Evolutionary conservation across 2,329 filamentous ascomycete genomes (phyloP), one percentile per base, ranked within the genome.

Genomic region (Dryadomyces sulphureus): DNA sequence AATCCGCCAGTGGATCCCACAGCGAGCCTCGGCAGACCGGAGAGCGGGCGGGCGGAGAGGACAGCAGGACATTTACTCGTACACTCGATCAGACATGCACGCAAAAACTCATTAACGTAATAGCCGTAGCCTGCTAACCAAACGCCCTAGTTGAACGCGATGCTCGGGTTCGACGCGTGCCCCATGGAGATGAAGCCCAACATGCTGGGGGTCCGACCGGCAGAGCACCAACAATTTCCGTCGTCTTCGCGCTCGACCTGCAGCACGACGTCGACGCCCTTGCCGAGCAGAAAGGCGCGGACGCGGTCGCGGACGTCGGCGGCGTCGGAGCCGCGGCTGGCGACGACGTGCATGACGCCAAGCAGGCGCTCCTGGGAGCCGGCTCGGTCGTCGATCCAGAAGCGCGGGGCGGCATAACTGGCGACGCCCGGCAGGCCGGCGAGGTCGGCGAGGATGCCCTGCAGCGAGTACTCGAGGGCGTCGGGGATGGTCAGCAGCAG

Each of bases 181-280:
- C 49, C 48, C 12, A 38, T 9, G 7, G 22, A 32, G 12, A 38
- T 9, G 7, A 30, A 32, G 12, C 27, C 39, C 14, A 35, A 30
- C 30, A 50, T 45, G 44, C 32, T 59, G 57, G 42, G 56, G 60
- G 45, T 40, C 40, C 65, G 57, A 16, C 60, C 65, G 49, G 65
- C 63, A 7, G 67, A 68, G 53, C 77, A 81, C 77, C 77, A 81
- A 54, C 77, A 81, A 19, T 65, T 68, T 36, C 60, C 58, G 48
- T 94, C 86, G 0, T 84, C 85, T 56, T 94, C 87, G 41, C 81
- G 70, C 62, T 95, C 90, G 1, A 94, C 84, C 62, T 95, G 90
- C 5, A 95, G 75, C 22, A 93, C 79, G 12, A 88, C 77, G 56
- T 94, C 81, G 64, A 95, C 82, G 38, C 79, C 76, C 52, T 83